Evolutionary conservation across 768 basidiomycete genomes (phyloP), one percentile per base, ranked within the genome.

Genomic region (Amanita rubescens): DNA sequence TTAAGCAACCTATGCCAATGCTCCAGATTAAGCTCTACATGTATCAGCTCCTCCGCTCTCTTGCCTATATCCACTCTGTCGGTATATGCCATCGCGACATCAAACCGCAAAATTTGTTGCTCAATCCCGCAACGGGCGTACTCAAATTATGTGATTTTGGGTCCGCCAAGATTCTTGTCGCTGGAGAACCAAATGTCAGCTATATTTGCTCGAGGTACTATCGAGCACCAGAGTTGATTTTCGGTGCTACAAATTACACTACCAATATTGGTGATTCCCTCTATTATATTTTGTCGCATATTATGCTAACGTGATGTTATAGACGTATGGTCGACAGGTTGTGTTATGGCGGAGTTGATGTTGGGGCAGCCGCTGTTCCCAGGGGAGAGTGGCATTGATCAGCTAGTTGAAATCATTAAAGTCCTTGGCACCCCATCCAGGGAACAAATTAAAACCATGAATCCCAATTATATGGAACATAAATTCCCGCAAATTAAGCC

Each of bases 401-500:
- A 99, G 74, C 69, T 99, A 63, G 96, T 99, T 54, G 96, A 99
- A 74, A 99, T 99, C 62, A 99, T 99, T 85, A 99, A 99, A 71
- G 94, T 99, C 41, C 82, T 99, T 51, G 96, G 96, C 14, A 99
- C 96, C 19, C 96, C 96, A 2, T 94, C 96, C 55, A 78, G 95
- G 60, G 96, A 98, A 67, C 96, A 99, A 71, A 99, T 99, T 81
- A 98, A 99, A 85, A 98, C 96, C 61, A 99, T 99, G 96, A 99
- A 99, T 72, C 96, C 96, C 52, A 99, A 99, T 75, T 99, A 99
- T 73, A 98, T 98, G 96, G 96, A 99, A 67, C 96, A 99, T 82
- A 97, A 98, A 72, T 99, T 99, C 77, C 96, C 96, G 1, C 95
- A 98, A 72, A 99, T 99, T 77, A 94, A 95, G 68, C 93, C 94